A percentile compares a stretch with the other conserved stretches of the same genome.
These are phyloP conservation scores for Panicum hallii DNA, from an alignment of 202 grass and related monocot genomes.

Conservation along the genomic window DNA sequence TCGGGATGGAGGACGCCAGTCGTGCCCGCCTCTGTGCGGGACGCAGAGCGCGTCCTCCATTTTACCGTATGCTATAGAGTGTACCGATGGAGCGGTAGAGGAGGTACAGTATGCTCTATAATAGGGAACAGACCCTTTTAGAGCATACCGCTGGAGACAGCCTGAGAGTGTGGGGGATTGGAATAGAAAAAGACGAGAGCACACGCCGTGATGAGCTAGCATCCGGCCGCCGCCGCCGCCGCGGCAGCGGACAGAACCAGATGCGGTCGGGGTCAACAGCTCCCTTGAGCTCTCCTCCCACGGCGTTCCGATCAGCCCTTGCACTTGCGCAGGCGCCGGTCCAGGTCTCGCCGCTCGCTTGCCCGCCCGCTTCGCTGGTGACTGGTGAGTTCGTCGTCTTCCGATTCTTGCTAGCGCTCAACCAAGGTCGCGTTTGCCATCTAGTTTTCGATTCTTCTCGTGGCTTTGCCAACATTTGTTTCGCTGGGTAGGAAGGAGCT, in stretches of 20 bases:
- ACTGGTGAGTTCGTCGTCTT: constrained; percentile 3
- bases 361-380: neutral
- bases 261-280: neutral
- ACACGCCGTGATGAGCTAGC: constrained; percentile 4
- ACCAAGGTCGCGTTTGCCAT: neutral
- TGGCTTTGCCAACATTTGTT: neutral
- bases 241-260: constrained; percentile 13
- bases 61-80: too few relatives aligned
- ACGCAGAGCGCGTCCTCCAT: too few relatives aligned
- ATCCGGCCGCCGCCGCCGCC: neutral
- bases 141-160: too few relatives aligned
- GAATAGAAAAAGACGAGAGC: neutral
- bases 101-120: too few relatives aligned
- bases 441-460: neutral
- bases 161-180: neutral
- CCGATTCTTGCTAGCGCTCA: too few relatives aligned
- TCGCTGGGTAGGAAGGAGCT: neutral
- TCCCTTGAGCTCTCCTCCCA: neutral
- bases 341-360: neutral
- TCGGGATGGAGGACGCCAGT: too few relatives aligned
- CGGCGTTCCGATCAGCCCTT: neutral
- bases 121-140: too few relatives aligned
- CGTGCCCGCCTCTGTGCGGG: too few relatives aligned
- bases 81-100: too few relatives aligned
- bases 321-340: neutral